Percentiles rank a stretch among this genome's conserved stretches.
Evolutionary conservation across 2,329 filamentous ascomycete genomes (phyloP).

Genomic region (Shiraia bambusicola): DNA sequence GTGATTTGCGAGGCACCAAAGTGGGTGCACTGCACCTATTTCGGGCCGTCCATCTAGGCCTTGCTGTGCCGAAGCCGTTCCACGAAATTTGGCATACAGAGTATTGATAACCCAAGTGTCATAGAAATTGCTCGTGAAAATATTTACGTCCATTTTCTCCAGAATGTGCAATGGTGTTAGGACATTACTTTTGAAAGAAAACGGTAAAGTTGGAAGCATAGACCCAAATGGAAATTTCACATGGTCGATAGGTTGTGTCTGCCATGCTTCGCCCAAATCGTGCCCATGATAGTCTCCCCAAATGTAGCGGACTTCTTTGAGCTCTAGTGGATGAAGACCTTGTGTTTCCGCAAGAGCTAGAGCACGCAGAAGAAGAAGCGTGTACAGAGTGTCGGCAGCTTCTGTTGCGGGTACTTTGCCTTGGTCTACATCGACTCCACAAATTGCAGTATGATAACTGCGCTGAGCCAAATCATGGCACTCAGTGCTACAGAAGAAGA

Average conservation of each 20-base stretch:
- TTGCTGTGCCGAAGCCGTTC: conserved; percentile 78
- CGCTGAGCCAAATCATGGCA: conserved; percentile 59
- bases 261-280: conserved; percentile 25
- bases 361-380: conserved; percentile 59
- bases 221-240: conserved; percentile 23
- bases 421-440: conserved; percentile 58
- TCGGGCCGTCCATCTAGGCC: conserved; percentile 77
- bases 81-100: conserved; percentile 87
- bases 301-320: conserved; percentile 63
- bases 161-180: conserved; percentile 73
- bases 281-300: conserved; percentile 61
- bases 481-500: conserved; percentile 60
- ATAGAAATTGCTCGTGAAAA: conserved; percentile 62
- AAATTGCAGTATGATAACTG: conserved; percentile 61
- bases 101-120: conserved; percentile 89
- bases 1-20: conserved; percentile 97
- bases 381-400: conserved; percentile 62
- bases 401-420: conserved; percentile 57
- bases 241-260: conserved; percentile 14
- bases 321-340: conserved; percentile 58
- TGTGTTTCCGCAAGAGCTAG: conserved; percentile 64
- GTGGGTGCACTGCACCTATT: conserved; percentile 87
- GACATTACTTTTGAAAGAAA: conserved; percentile 75
- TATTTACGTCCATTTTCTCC: conserved; percentile 81
- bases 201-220: conserved; percentile 65